A percentile compares a stretch with the other conserved stretches of the same genome.
These are phyloP conservation scores for Penicillium daleae DNA, from an alignment of 495 filamentous ascomycete species.

Conservation along the genomic window DNA sequence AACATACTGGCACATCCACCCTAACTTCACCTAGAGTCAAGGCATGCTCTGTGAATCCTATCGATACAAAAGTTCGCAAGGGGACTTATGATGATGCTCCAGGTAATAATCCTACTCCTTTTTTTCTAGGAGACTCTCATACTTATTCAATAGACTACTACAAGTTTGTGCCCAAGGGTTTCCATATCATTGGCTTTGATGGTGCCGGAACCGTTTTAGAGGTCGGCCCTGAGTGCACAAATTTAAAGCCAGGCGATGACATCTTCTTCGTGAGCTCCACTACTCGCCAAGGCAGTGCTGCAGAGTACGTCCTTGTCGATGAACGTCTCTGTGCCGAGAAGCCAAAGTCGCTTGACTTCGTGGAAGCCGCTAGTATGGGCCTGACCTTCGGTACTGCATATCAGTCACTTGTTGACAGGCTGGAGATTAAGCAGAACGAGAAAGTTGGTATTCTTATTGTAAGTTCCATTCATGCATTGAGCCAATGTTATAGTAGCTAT, in stretches of 20 bases:
- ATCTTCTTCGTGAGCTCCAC: slow-evolving; percentile 38
- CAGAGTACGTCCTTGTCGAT: slow-evolving; percentile 6
- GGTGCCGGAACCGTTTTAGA: slow-evolving; percentile 35
- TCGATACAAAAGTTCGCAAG: slow-evolving; percentile 39
- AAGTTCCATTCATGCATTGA: slow-evolving; percentile 13
- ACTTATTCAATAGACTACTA: slow-evolving; percentile 31
- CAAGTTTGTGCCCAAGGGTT: slow-evolving; percentile 21
- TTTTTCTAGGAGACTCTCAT: neutral
- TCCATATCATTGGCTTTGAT: slow-evolving; percentile 38
- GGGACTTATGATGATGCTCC: slow-evolving; percentile 40
- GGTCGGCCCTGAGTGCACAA: slow-evolving; percentile 23
- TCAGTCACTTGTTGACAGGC: slow-evolving; percentile 39
- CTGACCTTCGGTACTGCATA: slow-evolving; percentile 41
- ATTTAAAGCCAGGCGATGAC: slow-evolving; percentile 35
- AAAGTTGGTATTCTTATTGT: slow-evolving; percentile 34
- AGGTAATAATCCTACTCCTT: slow-evolving; percentile 7
- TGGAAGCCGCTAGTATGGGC: slow-evolving; percentile 37
- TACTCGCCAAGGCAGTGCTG: slow-evolving; percentile 25
- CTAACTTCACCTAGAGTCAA: slow-evolving; percentile 18
- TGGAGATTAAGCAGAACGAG: slow-evolving; percentile 36
- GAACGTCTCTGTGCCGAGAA: slow-evolving; percentile 18
- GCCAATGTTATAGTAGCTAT: slow-evolving; percentile 18
- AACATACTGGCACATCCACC: neutral
- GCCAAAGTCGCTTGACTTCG: slow-evolving; percentile 31
- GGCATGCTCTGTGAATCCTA: slow-evolving; percentile 34